Conservation (phyloP, 2,329 filamentous ascomycete genomes). For the Clarireedia paspali region DNA sequence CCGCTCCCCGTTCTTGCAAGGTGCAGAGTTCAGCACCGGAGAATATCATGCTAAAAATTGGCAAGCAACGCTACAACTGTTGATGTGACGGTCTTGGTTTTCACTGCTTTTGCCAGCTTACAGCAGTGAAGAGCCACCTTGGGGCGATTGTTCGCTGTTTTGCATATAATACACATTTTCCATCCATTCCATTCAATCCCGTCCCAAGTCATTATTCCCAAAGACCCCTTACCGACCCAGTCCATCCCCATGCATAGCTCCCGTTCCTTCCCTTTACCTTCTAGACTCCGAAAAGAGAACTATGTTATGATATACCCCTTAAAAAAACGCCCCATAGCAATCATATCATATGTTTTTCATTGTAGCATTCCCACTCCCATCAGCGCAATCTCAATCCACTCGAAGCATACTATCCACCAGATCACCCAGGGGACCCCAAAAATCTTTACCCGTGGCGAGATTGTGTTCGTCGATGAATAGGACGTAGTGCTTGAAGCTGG, state of each 20-base stretch:
- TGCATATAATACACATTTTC: constrained; percentile 6
- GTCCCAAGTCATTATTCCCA: not conserved
- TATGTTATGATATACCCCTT: constrained; percentile 5
- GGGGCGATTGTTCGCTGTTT: constrained; percentile 6
- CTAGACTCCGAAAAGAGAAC: constrained; percentile 1
- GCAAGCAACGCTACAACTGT: not conserved
- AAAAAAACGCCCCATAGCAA: constrained; percentile 10
- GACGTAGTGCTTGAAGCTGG: constrained; percentile 99
- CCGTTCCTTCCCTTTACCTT: constrained; percentile 11
- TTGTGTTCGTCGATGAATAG: constrained; percentile 96
- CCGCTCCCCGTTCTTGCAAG: too few species aligned
- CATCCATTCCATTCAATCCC: not conserved
- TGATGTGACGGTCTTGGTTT: not conserved
- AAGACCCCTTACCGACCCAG: not conserved
- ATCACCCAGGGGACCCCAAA: constrained; percentile 92
- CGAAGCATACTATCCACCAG: constrained; percentile 97
- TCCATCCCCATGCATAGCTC: constrained; percentile 1
- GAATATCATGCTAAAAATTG: not conserved
- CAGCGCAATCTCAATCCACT: constrained; percentile 38
- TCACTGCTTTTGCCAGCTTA: not conserved
- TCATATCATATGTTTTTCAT: too few species aligned
- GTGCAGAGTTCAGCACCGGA: not conserved
- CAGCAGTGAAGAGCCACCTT: not conserved
- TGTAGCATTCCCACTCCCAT: not conserved
- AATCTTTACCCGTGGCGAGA: constrained; percentile 88